Conservation (phyloP, 225 moss, liverwort and hornwort genomes). For the Pseudisothecium myosuroides region DNA sequence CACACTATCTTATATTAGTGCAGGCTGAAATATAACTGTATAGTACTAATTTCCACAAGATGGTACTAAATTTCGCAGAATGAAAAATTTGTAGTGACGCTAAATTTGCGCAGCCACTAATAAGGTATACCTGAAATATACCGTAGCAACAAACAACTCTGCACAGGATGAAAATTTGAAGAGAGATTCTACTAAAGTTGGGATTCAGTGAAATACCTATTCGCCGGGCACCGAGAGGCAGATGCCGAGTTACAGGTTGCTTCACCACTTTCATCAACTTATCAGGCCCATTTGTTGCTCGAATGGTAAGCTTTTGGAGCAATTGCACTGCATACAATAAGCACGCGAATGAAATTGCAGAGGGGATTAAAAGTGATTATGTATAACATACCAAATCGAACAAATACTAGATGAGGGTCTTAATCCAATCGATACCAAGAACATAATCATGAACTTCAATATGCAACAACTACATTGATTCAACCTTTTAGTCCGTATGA, state of each 20-base stretch:
- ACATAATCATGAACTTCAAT: not conserved
- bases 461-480: not conserved
- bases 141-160: not conserved
- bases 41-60: not conserved
- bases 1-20: no score
- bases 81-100: not conserved
- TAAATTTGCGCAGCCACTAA: not conserved
- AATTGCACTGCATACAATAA: slow-evolving; percentile 60
- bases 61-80: no score
- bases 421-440: not conserved
- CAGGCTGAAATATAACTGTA: not conserved
- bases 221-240: slow-evolving; percentile 80
- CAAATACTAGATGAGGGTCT: not conserved
- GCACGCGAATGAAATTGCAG: not conserved
- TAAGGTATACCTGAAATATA: not conserved
- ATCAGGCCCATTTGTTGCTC: slow-evolving; percentile 86
- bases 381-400: not conserved
- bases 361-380: not conserved
- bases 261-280: slow-evolving; percentile 90
- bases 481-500: not conserved
- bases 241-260: slow-evolving; percentile 92
- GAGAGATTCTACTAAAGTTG: not conserved
- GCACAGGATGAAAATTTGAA: not conserved
- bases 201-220: slow-evolving; percentile 42
- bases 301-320: slow-evolving; percentile 77